Evolutionary conservation across 2,329 filamentous ascomycete species (phyloP).

Genomic region (Erysiphe pulchra): DNA sequence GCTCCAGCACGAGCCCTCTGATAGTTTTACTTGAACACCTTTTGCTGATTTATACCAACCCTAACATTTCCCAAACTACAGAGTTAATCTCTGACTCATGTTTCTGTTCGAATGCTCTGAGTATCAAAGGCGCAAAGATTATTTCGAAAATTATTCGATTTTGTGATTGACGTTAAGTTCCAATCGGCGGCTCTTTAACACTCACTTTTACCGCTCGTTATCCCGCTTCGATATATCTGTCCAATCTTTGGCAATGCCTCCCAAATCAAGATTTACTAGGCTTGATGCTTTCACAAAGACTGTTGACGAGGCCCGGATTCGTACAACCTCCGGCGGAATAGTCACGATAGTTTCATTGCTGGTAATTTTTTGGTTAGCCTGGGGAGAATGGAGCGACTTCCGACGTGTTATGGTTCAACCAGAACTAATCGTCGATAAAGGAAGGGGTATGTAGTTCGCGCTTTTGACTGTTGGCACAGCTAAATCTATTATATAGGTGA

Average conservation of each 20-base stretch:
- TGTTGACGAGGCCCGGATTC: slow-evolving; percentile 87
- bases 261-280: slow-evolving; percentile 83
- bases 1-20: too few species aligned
- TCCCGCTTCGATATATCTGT: too few species aligned
- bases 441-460: slow-evolving; percentile 41
- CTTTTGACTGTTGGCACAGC: not conserved
- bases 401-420: slow-evolving; percentile 64
- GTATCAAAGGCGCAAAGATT: too few species aligned
- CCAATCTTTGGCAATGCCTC: slow-evolving; percentile 32
- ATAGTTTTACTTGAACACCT: too few species aligned
- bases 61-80: too few species aligned
- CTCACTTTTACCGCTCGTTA: too few species aligned
- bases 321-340: slow-evolving; percentile 84
- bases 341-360: slow-evolving; percentile 81
- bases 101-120: too few species aligned
- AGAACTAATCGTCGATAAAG: slow-evolving; percentile 89
- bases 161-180: too few species aligned
- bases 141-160: too few species aligned
- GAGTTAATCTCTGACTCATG: too few species aligned
- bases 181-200: too few species aligned
- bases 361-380: slow-evolving; percentile 66
- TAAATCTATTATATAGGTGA: slow-evolving; percentile 32
- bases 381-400: slow-evolving; percentile 94
- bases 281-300: slow-evolving; percentile 99
- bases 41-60: too few species aligned